A percentile compares a stretch with the other conserved stretches of the same genome.
phyloP scores from a whole-genome alignment of 2,329 filamentous ascomycete species.

The Colletotrichum liriopes region DNA sequence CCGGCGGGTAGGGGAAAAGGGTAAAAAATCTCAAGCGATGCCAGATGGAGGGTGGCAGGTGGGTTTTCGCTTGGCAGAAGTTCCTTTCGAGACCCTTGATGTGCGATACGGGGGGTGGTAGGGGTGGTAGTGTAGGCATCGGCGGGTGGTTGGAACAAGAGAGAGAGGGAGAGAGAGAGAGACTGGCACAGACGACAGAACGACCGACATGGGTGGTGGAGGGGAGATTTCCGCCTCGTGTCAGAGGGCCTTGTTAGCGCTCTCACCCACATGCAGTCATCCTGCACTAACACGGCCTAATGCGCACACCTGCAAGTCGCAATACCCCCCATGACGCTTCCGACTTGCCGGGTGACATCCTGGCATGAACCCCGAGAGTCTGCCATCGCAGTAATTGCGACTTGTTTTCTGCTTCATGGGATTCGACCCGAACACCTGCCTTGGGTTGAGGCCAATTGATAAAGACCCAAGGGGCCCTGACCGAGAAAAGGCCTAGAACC shows the following conservation, averaged over 20 bases:
- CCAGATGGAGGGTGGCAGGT: constrained; percentile 25
- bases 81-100: constrained; percentile 37
- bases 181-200: background rate
- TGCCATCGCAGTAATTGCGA: background rate
- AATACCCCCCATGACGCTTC: constrained; percentile 24
- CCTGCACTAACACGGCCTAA: constrained; percentile 33
- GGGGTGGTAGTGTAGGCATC: background rate
- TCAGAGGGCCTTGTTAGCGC: constrained; percentile 29
- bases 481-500: background rate
- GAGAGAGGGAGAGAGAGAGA: background rate
- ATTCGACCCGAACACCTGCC: background rate
- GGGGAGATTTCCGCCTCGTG: constrained; percentile 6
- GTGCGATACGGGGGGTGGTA: constrained; percentile 1
- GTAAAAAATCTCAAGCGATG: background rate
- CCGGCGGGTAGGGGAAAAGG: constrained; percentile 14
- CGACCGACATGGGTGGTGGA: background rate
- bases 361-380: constrained; percentile 19
- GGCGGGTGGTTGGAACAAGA: background rate
- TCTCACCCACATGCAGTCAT: constrained; percentile 33
- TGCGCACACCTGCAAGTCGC: constrained; percentile 11
- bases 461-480: background rate
- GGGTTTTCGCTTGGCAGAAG: constrained; percentile 41
- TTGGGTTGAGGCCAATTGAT: background rate
- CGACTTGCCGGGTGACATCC: constrained; percentile 28
- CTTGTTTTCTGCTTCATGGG: background rate